Base-by-base conservation (phyloP, 2,329 filamentous ascomycete species). In the Exophiala bonariae region DNA sequence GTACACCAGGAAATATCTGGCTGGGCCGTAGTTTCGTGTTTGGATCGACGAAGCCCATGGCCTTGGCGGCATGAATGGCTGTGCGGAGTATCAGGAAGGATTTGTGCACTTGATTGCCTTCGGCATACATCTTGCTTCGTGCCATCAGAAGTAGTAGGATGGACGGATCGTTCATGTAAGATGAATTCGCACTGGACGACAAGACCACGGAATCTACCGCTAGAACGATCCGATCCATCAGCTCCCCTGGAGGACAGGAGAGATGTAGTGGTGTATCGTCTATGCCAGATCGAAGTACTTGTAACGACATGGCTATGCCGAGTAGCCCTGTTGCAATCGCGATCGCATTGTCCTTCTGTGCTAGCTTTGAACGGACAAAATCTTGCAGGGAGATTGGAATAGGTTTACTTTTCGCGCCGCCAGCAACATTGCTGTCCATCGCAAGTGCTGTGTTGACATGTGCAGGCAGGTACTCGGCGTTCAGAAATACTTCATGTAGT, bases 61-160 rank as follows among this genome's bases (percentile, higher is more conserved):
- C 44, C 33, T 51, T 35, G 8, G 56, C 49, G 13, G 44, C 39
- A 8, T 47, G 36, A 18, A 56, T 50, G 18, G 45, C 54, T 31
- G 39, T 47, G 7, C 54, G 46, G 4, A 54, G 36, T 20, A 43
- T 30, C n/a, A 58, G 32, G 54, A 54, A 58, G 9, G 51, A 49
- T 36, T 58, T 58, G 16, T 54, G 49, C 9, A 58, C 42, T 34
- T 58, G 56, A 34, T 55, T 50, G 18, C 41, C 43, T 39, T 58
- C 56, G 14, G 51, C 52, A 36, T 50, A 54, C 26, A 56, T 55
- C 30, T 59, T 59, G 33, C 49, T 45, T 11, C 51, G 46, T 44
- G 52, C 49, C 51, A 59, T 54, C 16, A 50, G 38, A 4, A 57
- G 43, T 8, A 56, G 42, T 20, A 59, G 34, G 10, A 49, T 40